Evolutionary conservation across 2,329 filamentous ascomycete genomes (phyloP).

Genomic region (Ascochyta lentis): DNA sequence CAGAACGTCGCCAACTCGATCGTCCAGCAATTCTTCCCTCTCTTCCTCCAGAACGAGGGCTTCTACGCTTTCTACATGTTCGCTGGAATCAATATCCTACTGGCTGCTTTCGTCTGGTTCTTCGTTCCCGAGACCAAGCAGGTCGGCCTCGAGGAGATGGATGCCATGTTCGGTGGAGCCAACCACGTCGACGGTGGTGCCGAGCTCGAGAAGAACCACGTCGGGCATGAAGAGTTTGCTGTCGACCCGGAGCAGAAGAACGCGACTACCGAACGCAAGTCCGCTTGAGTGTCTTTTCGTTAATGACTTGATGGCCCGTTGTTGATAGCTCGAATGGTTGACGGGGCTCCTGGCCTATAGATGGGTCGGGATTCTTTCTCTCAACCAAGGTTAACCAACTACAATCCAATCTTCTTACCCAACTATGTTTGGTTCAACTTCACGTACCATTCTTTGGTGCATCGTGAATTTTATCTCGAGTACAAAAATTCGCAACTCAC

Average conservation of each 20-base stretch:
- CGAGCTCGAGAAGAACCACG: constrained; percentile 53
- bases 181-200: constrained; percentile 64
- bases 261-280: constrained; percentile 18
- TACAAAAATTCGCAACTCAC: neutral
- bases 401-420: neutral
- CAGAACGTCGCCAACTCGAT: constrained; percentile 70
- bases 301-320: neutral
- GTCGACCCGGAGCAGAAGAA: constrained; percentile 31
- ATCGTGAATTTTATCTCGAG: neutral
- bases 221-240: constrained; percentile 31
- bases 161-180: constrained; percentile 62
- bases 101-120: constrained; percentile 52
- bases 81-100: constrained; percentile 54
- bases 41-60: constrained; percentile 66
- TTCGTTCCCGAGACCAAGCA: constrained; percentile 54
- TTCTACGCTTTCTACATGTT: constrained; percentile 66
- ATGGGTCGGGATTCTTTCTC: neutral
- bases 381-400: neutral
- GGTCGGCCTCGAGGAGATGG: constrained; percentile 63
- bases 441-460: too few species aligned
- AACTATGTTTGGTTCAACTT: neutral
- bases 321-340: neutral
- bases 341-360: neutral
- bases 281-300: constrained; percentile 1
- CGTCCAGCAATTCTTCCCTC: constrained; percentile 74